Conservation (phyloP, 2,329 filamentous ascomycete species). For the Aureobasidium sp. region DNA sequence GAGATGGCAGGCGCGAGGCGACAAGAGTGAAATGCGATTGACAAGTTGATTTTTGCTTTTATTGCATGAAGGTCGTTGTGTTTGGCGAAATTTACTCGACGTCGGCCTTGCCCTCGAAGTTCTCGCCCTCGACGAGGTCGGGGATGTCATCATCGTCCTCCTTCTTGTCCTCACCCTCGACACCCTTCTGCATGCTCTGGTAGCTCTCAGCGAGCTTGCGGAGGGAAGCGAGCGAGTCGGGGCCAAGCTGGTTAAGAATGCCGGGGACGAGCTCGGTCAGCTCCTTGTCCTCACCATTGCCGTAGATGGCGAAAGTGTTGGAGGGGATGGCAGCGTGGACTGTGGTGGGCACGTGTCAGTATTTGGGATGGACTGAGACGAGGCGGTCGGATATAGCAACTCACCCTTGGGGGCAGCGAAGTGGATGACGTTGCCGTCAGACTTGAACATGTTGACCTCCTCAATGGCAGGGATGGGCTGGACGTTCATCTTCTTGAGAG, state of each 20-base stretch:
- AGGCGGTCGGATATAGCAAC: slow-evolving; percentile 27
- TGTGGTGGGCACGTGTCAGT: slow-evolving; percentile 34
- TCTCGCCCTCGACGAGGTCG: slow-evolving; percentile 92
- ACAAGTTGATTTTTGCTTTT: slow-evolving; percentile 14
- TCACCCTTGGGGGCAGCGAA: slow-evolving; percentile 95
- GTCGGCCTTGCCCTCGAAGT: slow-evolving; percentile 82
- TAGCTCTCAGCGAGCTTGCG: slow-evolving; percentile 99
- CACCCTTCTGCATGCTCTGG: slow-evolving; percentile 95
- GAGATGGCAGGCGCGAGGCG: neutral
- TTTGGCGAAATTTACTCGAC: slow-evolving; percentile 60
- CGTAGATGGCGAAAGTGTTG: slow-evolving; percentile 99
- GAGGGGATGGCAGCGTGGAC: slow-evolving; percentile 94
- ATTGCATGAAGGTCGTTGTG: neutral
- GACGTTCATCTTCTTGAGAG: slow-evolving; percentile 98
- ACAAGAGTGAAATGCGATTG: neutral
- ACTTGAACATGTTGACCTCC: slow-evolving; percentile 99
- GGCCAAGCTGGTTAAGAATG: slow-evolving; percentile 98
- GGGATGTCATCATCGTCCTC: slow-evolving; percentile 86
- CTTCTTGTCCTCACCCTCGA: slow-evolving; percentile 63
- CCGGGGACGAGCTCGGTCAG: slow-evolving; percentile 98
- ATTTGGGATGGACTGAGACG: neutral
- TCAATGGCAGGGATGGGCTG: slow-evolving; percentile 99
- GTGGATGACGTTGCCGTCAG: slow-evolving; percentile 99
- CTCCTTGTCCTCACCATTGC: slow-evolving; percentile 98
- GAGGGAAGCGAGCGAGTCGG: slow-evolving; percentile 93